Evolutionary conservation across 2,329 filamentous ascomycete genomes (phyloP).

Genomic region (Aureobasidium sp.): DNA sequence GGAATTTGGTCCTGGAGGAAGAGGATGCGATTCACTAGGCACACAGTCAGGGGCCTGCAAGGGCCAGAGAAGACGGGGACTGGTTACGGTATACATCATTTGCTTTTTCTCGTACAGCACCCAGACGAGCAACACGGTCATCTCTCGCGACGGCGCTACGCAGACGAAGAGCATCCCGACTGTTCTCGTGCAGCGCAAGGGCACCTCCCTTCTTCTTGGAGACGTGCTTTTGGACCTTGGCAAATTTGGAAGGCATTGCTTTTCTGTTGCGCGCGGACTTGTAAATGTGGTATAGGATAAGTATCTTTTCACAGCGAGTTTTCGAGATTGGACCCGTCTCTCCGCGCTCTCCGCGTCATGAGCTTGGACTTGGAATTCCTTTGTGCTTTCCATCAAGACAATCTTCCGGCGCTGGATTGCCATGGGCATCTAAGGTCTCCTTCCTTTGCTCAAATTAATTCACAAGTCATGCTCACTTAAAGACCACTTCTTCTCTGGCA

Average conservation of each 20-base stretch:
- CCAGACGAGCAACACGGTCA: constrained; percentile 69
- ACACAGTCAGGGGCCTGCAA: not conserved
- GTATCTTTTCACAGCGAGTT: too few species aligned
- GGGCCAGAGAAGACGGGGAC: not conserved
- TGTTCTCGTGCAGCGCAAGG: constrained; percentile 76
- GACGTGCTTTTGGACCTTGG: constrained; percentile 84
- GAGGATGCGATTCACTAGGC: constrained; percentile 56
- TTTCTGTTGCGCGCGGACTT: too few species aligned
- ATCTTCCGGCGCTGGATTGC: too few species aligned
- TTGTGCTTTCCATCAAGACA: too few species aligned
- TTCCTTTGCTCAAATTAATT: too few species aligned
- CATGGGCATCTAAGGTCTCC: constrained; percentile 10
- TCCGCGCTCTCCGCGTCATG: too few species aligned
- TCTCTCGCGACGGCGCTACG: constrained; percentile 74
- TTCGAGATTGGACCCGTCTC: too few species aligned
- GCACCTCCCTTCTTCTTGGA: constrained; percentile 75
- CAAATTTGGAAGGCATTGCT: constrained; percentile 63
- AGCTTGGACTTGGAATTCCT: too few species aligned
- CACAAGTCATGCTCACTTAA: too few species aligned
- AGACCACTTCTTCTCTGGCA: too few species aligned
- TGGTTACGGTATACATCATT: constrained; percentile 63
- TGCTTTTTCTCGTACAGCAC: constrained; percentile 61
- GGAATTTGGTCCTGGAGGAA: constrained; percentile 56
- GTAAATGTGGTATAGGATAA: too few species aligned
- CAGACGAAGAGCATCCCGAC: constrained; percentile 74